Evolutionary conservation across 352 stramenopile species (phyloP).

Genomic region (Pythium brachiatum): DNA sequence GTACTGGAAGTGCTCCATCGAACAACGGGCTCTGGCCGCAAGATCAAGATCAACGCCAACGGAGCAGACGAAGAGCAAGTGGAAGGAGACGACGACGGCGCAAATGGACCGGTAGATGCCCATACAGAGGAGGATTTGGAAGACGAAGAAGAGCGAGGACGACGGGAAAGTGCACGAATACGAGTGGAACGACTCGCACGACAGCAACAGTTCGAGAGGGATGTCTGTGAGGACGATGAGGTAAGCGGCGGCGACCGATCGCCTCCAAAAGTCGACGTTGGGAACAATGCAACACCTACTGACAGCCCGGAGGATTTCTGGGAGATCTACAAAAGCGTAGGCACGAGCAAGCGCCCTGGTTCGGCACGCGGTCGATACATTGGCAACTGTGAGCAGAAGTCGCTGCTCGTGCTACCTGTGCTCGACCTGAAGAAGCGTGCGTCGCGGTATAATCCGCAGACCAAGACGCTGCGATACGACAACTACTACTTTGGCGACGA

Average conservation of each 20-base stretch:
- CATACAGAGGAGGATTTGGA: conserved; percentile 5
- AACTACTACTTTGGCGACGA: conserved; percentile 81
- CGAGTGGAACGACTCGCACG: background rate
- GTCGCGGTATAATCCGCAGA: conserved; percentile 40
- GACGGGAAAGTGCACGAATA: background rate
- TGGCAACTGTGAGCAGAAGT: conserved; percentile 46
- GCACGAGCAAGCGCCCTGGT: conserved; percentile 38
- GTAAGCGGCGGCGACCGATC: background rate
- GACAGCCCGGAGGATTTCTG: conserved; percentile 40
- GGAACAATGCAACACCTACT: background rate
- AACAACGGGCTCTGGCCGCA: conserved; percentile 4
- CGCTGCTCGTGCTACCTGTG: conserved; percentile 61
- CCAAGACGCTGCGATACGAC: conserved; percentile 48
- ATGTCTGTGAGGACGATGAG: conserved; percentile 39
- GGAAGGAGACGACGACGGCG: background rate
- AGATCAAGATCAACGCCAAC: background rate
- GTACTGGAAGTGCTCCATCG: conserved; percentile 34
- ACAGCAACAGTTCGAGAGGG: conserved; percentile 37
- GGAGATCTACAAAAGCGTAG: conserved; percentile 49
- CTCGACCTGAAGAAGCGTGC: conserved; percentile 48
- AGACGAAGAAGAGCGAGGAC: background rate
- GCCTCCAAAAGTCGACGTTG: background rate
- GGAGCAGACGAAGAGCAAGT: background rate
- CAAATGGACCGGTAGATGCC: background rate
- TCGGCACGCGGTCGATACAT: conserved; percentile 66